Conservation (phyloP, 768 basidiomycete species). For the Boletus pseudopeckii region DNA sequence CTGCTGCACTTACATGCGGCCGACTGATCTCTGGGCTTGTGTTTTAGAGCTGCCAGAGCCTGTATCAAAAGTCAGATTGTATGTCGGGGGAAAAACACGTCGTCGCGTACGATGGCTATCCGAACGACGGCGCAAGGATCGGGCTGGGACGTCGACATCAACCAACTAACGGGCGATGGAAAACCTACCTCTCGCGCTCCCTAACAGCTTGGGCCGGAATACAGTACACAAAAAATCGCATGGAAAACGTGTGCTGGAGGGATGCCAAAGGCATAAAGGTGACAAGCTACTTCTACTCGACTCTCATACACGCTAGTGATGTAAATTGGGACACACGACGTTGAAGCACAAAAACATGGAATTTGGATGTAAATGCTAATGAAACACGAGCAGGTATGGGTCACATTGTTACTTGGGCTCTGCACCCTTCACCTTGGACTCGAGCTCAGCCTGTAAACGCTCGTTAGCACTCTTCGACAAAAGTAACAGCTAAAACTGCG, state of each 20-base stretch:
- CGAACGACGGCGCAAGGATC: constrained; percentile 16
- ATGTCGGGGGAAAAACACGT: too few relatives aligned
- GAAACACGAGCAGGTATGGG: not conserved
- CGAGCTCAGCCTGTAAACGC: constrained; percentile 27
- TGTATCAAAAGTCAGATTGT: constrained; percentile 2
- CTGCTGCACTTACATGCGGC: constrained; percentile 14
- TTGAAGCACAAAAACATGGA: not conserved
- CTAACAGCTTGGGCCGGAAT: too few relatives aligned
- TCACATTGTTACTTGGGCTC: constrained; percentile 21
- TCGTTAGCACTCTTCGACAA: constrained; percentile 10
- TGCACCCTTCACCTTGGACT: constrained; percentile 24
- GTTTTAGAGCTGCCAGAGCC: constrained; percentile 23
- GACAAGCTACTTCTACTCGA: not conserved
- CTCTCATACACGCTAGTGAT: not conserved
- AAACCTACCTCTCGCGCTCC: too few relatives aligned
- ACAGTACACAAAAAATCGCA: too few relatives aligned
- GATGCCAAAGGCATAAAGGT: too few relatives aligned
- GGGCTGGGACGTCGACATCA: constrained; percentile 10
- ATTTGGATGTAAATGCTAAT: constrained; percentile 1
- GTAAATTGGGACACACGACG: not conserved
- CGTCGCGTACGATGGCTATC: constrained; percentile 25
- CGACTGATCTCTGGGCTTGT: constrained; percentile 26
- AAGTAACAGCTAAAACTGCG: constrained; percentile 10
- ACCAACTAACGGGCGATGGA: too few relatives aligned
- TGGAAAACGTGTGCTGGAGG: too few relatives aligned